Base-by-base conservation (phyloP, 305 asterid genomes). In the Fraxinus greggii region DNA sequence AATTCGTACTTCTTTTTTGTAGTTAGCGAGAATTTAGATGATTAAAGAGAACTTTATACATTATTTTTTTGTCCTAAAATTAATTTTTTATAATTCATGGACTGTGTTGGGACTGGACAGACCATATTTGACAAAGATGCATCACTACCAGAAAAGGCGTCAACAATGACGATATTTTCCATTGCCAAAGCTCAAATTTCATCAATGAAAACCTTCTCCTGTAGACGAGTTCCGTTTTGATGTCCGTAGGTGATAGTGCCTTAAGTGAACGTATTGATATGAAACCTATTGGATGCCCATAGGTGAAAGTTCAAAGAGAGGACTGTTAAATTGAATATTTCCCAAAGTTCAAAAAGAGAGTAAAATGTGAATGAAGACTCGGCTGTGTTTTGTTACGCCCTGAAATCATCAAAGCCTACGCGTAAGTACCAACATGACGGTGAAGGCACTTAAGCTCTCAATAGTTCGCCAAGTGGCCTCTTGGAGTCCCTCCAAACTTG, bases 401-500 rank as follows among this genome's bases (percentile, higher is more conserved):
- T 45, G n/a, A 45, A 45, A 13, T 13, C 56, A 45, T 15, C 17
- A 12, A 45, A 45, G 56, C 56, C 56, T 45, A 45, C 19, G 0
- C 19, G 6, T 12, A 13, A 45, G 5, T 1, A 45, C 56, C 56
- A 45, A 45, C 19, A 45, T 12, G 56, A 13, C 56, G n/a, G n/a
- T 13, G 56, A 45, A 12, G 56, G 56, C 56, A 3, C n/a, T 0
- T 12, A 12, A 45, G 56, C 19, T 45, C 56, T 45, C 56, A 45
- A 45, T 45, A 45, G n/a, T 13, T 10, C 17, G 5, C 17, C 51
- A 40, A 40, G 92, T 3, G 91, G 88, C 88, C 89, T 84, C 12
- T 90, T 87, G 0, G 89, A 83, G 5, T 88, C 88, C 85, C 91
- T 85, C 92, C 91, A 85, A 3, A 90, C 90, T 82, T 79, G 86